Conservation (phyloP, 2,329 filamentous ascomycete genomes). For the Periconia macrospinosa region DNA sequence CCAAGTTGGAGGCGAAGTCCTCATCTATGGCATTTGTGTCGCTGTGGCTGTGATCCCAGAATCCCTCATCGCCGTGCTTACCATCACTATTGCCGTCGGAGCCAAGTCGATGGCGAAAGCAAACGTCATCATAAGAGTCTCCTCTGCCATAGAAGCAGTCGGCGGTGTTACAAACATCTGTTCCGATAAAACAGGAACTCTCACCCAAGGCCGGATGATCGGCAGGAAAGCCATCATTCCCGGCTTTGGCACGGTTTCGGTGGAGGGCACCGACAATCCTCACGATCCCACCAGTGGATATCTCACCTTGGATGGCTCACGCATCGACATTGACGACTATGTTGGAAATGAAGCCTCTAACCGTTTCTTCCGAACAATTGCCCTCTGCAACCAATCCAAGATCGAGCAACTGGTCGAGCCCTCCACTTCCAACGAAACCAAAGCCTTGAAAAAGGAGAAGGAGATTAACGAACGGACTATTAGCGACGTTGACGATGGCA, state of each 20-base stretch:
- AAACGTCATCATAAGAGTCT: conserved; percentile 45
- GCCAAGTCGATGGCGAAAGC: conserved; percentile 46
- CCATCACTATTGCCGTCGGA: conserved; percentile 62
- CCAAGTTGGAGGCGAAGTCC: conserved; percentile 45
- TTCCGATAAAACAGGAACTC: conserved; percentile 45
- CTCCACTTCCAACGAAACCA: conserved; percentile 45
- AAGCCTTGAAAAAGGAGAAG: conserved; percentile 56
- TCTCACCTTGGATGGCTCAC: conserved; percentile 31
- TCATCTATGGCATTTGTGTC: conserved; percentile 53
- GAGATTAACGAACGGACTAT: conserved; percentile 37
- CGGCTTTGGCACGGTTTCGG: conserved; percentile 34
- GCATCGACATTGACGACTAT: conserved; percentile 27
- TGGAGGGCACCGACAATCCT: conserved; percentile 40
- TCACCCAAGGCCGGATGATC: conserved; percentile 46
- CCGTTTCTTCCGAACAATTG: conserved; percentile 40
- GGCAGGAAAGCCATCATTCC: conserved; percentile 42
- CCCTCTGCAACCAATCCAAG: conserved; percentile 45
- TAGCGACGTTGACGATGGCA: conserved; percentile 33
- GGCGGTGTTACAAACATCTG: conserved; percentile 48
- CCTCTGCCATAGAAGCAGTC: conserved; percentile 44
- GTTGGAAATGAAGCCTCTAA: conserved; percentile 20
- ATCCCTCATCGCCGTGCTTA: conserved; percentile 65
- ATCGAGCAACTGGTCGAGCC: conserved; percentile 27
- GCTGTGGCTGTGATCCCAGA: conserved; percentile 53
- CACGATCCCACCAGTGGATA: conserved; percentile 39